A percentile compares a stretch with the other conserved stretches of the same genome.
Conservation (phyloP, 2,329 filamentous ascomycete genomes). For the Elsinoe fawcettii region DNA sequence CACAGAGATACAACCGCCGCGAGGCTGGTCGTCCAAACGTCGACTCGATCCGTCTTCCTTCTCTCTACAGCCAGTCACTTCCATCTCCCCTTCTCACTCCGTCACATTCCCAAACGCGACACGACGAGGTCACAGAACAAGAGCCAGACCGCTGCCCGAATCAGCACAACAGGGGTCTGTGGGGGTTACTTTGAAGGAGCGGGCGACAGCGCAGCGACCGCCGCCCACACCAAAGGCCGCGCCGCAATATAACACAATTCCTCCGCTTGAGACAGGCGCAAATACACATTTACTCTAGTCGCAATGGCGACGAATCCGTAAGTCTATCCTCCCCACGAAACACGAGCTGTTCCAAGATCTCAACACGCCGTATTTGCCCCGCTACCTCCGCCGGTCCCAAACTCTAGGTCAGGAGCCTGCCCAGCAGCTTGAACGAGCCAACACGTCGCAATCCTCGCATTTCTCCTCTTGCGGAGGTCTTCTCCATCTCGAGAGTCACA, state of each 20-base stretch:
- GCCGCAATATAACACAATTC: neutral
- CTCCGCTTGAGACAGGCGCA: neutral
- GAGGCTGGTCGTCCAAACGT: slow-evolving; percentile 15
- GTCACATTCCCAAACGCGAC: neutral
- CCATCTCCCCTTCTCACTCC: neutral
- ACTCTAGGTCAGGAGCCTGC: slow-evolving; percentile 11
- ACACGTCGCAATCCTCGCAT: neutral
- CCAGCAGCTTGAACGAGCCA: neutral
- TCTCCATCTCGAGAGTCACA: neutral
- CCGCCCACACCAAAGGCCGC: neutral
- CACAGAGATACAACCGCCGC: slow-evolving; percentile 11
- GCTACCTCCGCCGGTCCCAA: slow-evolving; percentile 3
- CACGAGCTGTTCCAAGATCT: slow-evolving; percentile 12
- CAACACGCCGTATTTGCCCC: slow-evolving; percentile 11
- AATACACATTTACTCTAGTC: neutral
- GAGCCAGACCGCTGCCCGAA: neutral
- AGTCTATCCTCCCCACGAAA: slow-evolving; percentile 7
- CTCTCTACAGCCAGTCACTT: neutral
- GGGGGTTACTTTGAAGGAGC: slow-evolving; percentile 1
- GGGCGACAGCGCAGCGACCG: slow-evolving; percentile 8
- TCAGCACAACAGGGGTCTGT: slow-evolving; percentile 7
- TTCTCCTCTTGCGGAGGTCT: neutral
- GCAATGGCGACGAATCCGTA: slow-evolving; percentile 14
- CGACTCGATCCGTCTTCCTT: slow-evolving; percentile 12
- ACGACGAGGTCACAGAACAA: neutral